Base-by-base conservation (phyloP, 345 rosid species). In the Eucalyptus marginata region DNA sequence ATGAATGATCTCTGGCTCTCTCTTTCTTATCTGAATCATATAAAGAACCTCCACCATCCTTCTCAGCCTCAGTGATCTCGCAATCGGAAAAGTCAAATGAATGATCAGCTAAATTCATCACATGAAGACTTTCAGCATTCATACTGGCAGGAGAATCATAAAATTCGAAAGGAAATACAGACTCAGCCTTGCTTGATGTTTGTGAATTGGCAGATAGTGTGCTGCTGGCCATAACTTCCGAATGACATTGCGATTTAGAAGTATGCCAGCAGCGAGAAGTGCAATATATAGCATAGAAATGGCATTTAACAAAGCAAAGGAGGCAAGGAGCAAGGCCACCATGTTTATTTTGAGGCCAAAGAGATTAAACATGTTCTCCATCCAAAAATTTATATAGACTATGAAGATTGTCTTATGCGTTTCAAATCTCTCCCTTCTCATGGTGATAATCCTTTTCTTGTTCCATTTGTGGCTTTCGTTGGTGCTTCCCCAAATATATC, bases 221-320 rank as follows among this genome's bases (percentile, higher is more conserved):
- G 54, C 20, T 13, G 94, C 88, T 33, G 98, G 98, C 98, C 97
- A 97, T 87, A 96, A 90, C 92, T 95, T 96, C 71, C 92, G 90
- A 89, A 94, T 95, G 87, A 94, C 83, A 86, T 71, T 93, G 66
- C 96, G 91, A 88, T 89, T 93, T 88, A 96, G 88, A 89, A 97
- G 94, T 91, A 95, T 94, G 93, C 96, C 95, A 86, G 95, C 97
- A 90, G 96, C 97, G 89, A 96, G 98, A 91, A 97, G 87, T 86
- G 94, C 95, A 91, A 95, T 93, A 90, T 93, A 97, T 76, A 97
- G 92, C 94, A 97, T 88, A 52, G 98, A 93, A 92, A 98, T 88
- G 91, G 95, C 97, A 93, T 98, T 98, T 93, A 97, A 92, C 95
- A 98, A 89, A 79, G 98, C 95, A 90, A 98, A 98, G 93, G 96